Conservation (phyloP, 768 basidiomycete genomes). For the Lentinula lateritia region DNA sequence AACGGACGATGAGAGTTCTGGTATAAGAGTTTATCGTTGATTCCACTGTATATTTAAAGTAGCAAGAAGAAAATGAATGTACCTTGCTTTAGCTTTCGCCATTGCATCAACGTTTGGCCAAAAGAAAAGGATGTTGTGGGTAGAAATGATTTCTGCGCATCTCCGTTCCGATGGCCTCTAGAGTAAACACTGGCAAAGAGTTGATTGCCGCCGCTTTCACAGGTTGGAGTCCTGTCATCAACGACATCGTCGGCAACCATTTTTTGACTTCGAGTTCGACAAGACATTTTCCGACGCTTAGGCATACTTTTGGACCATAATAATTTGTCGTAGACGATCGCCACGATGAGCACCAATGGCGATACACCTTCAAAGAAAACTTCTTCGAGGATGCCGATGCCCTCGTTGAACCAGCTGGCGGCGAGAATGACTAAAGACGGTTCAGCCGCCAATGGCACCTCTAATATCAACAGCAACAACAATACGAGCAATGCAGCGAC, state of each 20-base stretch:
- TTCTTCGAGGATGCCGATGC: slow-evolving; percentile 18
- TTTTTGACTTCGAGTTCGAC: too few relatives aligned
- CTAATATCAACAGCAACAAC: slow-evolving; percentile 17
- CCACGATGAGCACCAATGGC: background rate
- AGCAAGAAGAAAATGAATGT: background rate
- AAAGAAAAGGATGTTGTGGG: background rate
- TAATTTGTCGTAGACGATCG: background rate
- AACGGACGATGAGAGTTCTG: slow-evolving; percentile 80
- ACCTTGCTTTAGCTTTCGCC: slow-evolving; percentile 16
- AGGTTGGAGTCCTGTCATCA: too few relatives aligned
- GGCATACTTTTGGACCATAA: background rate
- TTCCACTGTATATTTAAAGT: background rate
- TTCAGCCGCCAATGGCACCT: slow-evolving; percentile 20
- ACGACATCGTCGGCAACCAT: too few relatives aligned
- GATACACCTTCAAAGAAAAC: background rate
- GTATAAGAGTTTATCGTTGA: background rate
- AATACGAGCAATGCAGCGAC: slow-evolving; percentile 15
- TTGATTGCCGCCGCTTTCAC: too few relatives aligned
- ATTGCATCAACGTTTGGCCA: background rate
- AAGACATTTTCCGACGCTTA: too few relatives aligned
- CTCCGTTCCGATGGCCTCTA: too few relatives aligned
- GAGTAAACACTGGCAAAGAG: too few relatives aligned
- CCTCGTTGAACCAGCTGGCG: slow-evolving; percentile 78
- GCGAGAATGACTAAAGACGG: slow-evolving; percentile 58
- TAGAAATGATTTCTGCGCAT: background rate